phyloP scores from a whole-genome alignment of 2,329 filamentous ascomycete species.

The Penicillium sp. region DNA sequence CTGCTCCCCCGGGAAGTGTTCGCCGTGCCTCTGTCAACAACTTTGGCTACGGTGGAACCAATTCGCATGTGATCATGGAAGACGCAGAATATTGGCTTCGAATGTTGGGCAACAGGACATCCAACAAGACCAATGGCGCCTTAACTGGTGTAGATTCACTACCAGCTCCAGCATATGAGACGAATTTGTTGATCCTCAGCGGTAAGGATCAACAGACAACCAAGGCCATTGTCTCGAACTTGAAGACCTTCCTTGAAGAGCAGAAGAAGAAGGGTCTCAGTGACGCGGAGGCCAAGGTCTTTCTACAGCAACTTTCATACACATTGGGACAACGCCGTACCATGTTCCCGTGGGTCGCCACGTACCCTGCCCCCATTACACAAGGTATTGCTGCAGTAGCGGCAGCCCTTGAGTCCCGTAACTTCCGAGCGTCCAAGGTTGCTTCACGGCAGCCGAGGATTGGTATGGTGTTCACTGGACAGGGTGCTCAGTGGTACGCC shows the following conservation, averaged over 20 bases:
- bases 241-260: not conserved
- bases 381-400: not conserved
- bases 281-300: not conserved
- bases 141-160: not conserved
- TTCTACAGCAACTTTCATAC: not conserved
- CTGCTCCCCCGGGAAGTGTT: slow-evolving; percentile 2
- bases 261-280: not conserved
- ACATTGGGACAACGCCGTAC: not conserved
- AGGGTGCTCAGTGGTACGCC: slow-evolving; percentile 32
- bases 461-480: slow-evolving; percentile 4
- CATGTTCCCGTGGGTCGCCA: not conserved
- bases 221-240: not conserved
- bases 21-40: slow-evolving; percentile 26
- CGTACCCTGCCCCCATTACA: not conserved
- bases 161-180: not conserved
- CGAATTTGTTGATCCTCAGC: not conserved
- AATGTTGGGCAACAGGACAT: not conserved
- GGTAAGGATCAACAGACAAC: not conserved
- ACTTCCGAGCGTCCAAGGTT: not conserved
- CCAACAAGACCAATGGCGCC: not conserved
- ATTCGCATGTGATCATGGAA: slow-evolving; percentile 31
- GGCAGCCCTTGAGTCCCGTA: not conserved
- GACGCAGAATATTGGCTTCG: slow-evolving; percentile 15
- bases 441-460: not conserved
- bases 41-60: slow-evolving; percentile 32